These are phyloP conservation scores for Pelargonium fulgidum DNA, from an alignment of 441 rosid species.

Conservation along the genomic window DNA sequence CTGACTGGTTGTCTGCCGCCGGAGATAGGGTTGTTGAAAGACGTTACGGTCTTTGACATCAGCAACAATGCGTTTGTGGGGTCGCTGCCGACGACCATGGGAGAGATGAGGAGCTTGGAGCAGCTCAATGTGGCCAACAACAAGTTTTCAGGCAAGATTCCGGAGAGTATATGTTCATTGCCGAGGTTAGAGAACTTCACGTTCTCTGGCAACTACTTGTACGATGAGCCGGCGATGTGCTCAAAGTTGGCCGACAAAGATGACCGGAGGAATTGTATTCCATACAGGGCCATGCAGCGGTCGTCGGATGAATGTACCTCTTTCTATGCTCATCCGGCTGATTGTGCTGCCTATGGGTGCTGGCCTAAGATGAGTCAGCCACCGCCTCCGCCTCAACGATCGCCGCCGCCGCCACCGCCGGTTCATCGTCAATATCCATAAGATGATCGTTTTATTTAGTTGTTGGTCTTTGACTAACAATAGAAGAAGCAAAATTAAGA, in stretches of 20 bases:
- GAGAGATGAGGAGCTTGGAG: slow-evolving; percentile 63
- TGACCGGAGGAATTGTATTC: slow-evolving; percentile 58
- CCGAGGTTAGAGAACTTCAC: slow-evolving; percentile 73
- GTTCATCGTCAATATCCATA: background rate
- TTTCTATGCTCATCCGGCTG: slow-evolving; percentile 34
- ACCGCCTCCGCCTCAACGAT: background rate
- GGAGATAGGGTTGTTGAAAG: slow-evolving; percentile 46
- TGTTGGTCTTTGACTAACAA: too few relatives aligned
- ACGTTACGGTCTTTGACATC: slow-evolving; percentile 63
- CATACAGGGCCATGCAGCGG: slow-evolving; percentile 48
- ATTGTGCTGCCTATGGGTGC: slow-evolving; percentile 47
- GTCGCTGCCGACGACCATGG: slow-evolving; percentile 50
- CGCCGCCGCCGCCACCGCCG: background rate
- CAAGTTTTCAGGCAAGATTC: slow-evolving; percentile 53
- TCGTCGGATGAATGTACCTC: slow-evolving; percentile 47
- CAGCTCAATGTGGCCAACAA: slow-evolving; percentile 67
- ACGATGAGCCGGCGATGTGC: slow-evolving; percentile 52
- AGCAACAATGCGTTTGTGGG: slow-evolving; percentile 63
- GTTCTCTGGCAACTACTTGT: slow-evolving; percentile 58
- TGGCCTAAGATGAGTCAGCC: slow-evolving; percentile 20
- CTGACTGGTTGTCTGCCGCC: slow-evolving; percentile 55
- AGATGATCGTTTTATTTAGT: background rate
- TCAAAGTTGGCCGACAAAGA: slow-evolving; percentile 40
- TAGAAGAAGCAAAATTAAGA: too few relatives aligned
- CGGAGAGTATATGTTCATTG: slow-evolving; percentile 50